Percentiles rank a stretch among this genome's conserved stretches.
Conservation (phyloP, 2,329 filamentous ascomycete genomes). For the Pseudogymnoascus sp. region DNA sequence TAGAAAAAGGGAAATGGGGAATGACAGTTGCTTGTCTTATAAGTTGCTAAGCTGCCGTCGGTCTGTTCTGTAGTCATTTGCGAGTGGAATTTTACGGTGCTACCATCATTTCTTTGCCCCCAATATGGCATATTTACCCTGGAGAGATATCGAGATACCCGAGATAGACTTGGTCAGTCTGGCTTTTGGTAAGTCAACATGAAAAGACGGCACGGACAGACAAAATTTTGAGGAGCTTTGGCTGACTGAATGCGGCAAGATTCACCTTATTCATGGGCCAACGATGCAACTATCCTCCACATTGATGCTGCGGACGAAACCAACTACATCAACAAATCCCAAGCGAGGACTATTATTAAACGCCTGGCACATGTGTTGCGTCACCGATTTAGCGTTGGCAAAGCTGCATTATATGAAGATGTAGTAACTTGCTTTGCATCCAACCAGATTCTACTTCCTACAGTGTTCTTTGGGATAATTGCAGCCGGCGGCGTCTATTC, state of each 20-base stretch:
- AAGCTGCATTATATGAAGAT: not conserved
- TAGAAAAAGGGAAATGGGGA: not conserved
- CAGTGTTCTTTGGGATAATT: slow-evolving; percentile 61
- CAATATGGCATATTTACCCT: not conserved
- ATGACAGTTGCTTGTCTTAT: not conserved
- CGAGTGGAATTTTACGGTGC: not conserved
- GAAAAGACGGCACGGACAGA: not conserved
- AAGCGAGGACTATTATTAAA: not conserved
- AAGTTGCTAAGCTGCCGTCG: not conserved
- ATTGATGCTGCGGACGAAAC: not conserved
- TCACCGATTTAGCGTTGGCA: not conserved
- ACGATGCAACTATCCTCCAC: not conserved
- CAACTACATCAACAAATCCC: not conserved
- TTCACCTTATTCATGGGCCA: not conserved
- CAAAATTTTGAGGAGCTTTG: not conserved
- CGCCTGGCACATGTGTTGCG: not conserved
- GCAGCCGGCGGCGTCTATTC: slow-evolving; percentile 77
- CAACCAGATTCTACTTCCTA: not conserved
- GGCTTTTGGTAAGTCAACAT: not conserved
- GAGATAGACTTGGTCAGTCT: not conserved
- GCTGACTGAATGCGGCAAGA: not conserved
- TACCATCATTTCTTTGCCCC: not conserved
- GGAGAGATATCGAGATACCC: not conserved
- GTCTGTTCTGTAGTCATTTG: not conserved
- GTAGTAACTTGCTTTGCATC: not conserved